Base-by-base conservation (phyloP, 805 yeast species). In the Ogataea allantospora region DNA sequence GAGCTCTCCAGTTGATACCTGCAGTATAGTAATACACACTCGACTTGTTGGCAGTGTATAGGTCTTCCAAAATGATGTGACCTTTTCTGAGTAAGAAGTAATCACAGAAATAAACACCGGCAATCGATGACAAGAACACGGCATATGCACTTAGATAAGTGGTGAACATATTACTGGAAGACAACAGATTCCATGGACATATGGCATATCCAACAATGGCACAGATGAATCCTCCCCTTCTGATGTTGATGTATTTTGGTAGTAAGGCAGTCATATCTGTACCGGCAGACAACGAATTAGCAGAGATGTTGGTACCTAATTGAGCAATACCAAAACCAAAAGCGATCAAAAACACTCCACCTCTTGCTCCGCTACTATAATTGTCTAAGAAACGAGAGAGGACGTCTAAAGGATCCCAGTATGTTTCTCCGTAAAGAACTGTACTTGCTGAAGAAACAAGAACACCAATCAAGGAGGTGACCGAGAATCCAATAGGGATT, bases 1-100 rank as follows among this genome's bases (percentile, higher is more conserved):
- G 79, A 2, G 91, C 96, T 58, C 95, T 72, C 93, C 95, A 85
- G 57, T 87, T 86, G 60, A 77, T 51, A 26, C 96, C 96, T 20
- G 53, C 62, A 52, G 74, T 71, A 63, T 75, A 87, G 63, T 72
- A 73, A 65, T 88, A 88, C 6, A 70, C 55, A 21, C 65, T 63
- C 5, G 62, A 58, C 11, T 59, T 61, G 47, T 55, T 52, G 27
- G 70, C 74, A 17, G 73, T 50, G 63, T 82, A 88, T 47, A 88
- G 66, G 51, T 85, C 89, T 40, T 70, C 68, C 24, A 86, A 60
- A 38, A 72, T 66, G 47, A 88, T 54, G 55, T 70, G 70, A 26
- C 95, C 95, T 54, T 87, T 77, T 61, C 91, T 76, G 17, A 88
- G 75, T 53, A 81, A 72, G 57, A 63, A 72, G 62, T 83, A 86